Conservation (phyloP, 2,329 filamentous ascomycete species). For the Alternaria conjuncta region DNA sequence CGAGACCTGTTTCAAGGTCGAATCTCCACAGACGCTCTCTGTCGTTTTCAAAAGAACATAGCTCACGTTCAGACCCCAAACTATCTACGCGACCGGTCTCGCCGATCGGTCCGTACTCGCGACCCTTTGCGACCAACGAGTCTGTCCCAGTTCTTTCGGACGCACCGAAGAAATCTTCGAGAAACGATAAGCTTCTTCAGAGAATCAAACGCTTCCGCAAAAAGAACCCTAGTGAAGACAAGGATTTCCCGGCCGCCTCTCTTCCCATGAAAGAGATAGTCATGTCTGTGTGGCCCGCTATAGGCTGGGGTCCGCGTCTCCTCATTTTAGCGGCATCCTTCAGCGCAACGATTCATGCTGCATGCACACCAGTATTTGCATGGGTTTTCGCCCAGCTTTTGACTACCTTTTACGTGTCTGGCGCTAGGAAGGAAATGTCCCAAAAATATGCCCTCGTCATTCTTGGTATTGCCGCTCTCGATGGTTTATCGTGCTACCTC, state of each 20-base stretch:
- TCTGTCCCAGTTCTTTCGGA: background rate
- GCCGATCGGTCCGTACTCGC: conserved; percentile 3
- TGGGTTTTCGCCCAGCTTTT: conserved; percentile 77
- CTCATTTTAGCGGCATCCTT: conserved; percentile 67
- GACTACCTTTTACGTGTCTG: conserved; percentile 67
- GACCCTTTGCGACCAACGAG: conserved; percentile 1
- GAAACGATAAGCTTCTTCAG: conserved; percentile 1
- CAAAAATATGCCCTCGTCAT: conserved; percentile 74
- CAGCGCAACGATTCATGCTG: conserved; percentile 68
- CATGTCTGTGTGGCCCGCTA: conserved; percentile 71
- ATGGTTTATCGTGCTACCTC: conserved; percentile 69
- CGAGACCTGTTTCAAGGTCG: conserved; percentile 4
- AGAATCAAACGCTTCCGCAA: background rate
- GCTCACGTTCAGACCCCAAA: conserved; percentile 11
- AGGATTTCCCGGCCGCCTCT: conserved; percentile 4
- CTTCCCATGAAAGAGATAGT: conserved; percentile 63
- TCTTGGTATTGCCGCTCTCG: conserved; percentile 69
- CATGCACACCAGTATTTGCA: conserved; percentile 75
- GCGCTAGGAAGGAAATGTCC: conserved; percentile 58
- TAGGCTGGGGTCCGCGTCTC: conserved; percentile 60
- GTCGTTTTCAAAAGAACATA: conserved; percentile 6
- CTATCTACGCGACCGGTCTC: conserved; percentile 9
- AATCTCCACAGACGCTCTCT: conserved; percentile 5
- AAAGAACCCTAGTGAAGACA: background rate
- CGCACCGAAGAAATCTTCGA: background rate